Base-by-base conservation (phyloP, 2,329 filamentous ascomycete genomes). In the Fonsecaea pugnacius region DNA sequence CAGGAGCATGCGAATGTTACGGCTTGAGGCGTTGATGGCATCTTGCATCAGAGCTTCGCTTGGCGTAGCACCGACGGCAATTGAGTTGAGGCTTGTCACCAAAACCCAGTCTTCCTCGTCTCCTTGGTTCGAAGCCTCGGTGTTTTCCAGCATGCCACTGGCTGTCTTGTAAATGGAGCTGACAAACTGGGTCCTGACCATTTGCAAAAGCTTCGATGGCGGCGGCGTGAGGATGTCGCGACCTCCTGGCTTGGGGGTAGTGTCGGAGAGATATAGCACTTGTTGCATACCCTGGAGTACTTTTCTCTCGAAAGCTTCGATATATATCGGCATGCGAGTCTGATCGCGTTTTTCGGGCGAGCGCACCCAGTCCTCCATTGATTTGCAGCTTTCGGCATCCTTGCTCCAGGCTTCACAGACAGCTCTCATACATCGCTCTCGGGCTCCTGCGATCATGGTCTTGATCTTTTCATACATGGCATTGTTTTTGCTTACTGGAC, bases 101-200 rank as follows among this genome's bases (percentile, higher is more conserved):
- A 84, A 76, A 62, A 84, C 82, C 73, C 82, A 80, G 63, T 83
- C 81, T 63, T 82, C 81, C 24, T 79, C 79, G 52, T 89, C 87
- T 0, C 85, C 80, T 70, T 86, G 87, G 70, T 88, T 86, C 14
- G 88, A 85, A 63, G 87, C 87, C 78, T 98, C 92, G 2, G 95
- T 94, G 76, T 96, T 98, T 78, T 98, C 95, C 1, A 99, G 92
- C 87, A 99, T 94, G 24, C 94, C 95, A 72, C 91, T 96, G 40
- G 99, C 80, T 6, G 92, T 92, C 76, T 96, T 96, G 78, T 98
- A 98, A 50, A 99, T 80, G 63, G 93, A 96, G 6, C 90, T 92
- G 16, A 96, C 92, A 73, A 99, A 99, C 73, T 96, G 92, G 69
- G 88, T 90, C 69, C 93, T 87, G 16, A 98, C 92, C 86, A 93